Conservation (phyloP, 2,329 filamentous ascomycete species). For the Tolypocladium tundrense region DNA sequence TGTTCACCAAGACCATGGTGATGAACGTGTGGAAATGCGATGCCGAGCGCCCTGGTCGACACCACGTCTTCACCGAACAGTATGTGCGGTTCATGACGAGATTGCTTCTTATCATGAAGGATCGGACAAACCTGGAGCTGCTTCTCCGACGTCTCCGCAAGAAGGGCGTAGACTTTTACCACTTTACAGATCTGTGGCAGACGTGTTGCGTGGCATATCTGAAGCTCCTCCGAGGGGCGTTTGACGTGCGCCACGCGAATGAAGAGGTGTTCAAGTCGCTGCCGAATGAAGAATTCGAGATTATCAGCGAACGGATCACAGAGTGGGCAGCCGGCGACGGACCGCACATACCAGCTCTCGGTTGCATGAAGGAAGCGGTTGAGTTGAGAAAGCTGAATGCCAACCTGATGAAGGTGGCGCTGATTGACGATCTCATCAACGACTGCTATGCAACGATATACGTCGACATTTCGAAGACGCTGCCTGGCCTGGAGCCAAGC, state of each 20-base stretch:
- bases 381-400: slow-evolving; percentile 67
- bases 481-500: slow-evolving; percentile 41
- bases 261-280: slow-evolving; percentile 48
- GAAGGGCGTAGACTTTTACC: slow-evolving; percentile 65
- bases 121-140: slow-evolving; percentile 66
- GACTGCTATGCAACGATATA: slow-evolving; percentile 80
- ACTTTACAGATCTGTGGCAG: slow-evolving; percentile 51
- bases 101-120: slow-evolving; percentile 63
- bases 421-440: slow-evolving; percentile 87
- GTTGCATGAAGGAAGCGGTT: slow-evolving; percentile 46
- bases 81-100: slow-evolving; percentile 77
- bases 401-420: slow-evolving; percentile 71
- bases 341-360: slow-evolving; percentile 31
- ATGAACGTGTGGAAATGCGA: slow-evolving; percentile 95
- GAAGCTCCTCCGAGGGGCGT: slow-evolving; percentile 38
- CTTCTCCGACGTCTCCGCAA: slow-evolving; percentile 71
- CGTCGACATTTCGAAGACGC: slow-evolving; percentile 49
- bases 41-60: slow-evolving; percentile 69
- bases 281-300: slow-evolving; percentile 46
- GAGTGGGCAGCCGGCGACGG: slow-evolving; percentile 39
- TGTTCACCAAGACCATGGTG: slow-evolving; percentile 90
- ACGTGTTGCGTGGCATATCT: slow-evolving; percentile 44
- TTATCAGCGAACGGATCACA: slow-evolving; percentile 41
- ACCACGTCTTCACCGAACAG: slow-evolving; percentile 83
- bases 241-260: slow-evolving; percentile 31